These are phyloP conservation scores for Diplodia sapinea DNA, from an alignment of 2,329 filamentous ascomycete genomes.

Conservation along the genomic window DNA sequence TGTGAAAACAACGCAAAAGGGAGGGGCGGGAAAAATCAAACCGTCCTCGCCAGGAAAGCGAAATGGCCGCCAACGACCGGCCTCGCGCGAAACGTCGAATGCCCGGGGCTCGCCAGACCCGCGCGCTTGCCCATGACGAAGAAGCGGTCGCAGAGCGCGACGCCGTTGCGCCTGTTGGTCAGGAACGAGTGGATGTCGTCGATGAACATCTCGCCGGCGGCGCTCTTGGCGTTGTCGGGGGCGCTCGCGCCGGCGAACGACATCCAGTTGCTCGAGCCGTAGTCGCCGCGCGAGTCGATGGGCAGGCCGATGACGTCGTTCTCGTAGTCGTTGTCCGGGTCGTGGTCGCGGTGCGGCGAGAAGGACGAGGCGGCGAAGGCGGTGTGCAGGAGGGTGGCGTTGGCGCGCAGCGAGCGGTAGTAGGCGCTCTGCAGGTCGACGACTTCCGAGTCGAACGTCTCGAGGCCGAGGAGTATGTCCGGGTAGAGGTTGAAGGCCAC, in stretches of 20 bases:
- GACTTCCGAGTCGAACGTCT: conserved; percentile 46
- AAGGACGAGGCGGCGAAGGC: neutral
- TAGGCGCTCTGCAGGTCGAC: conserved; percentile 47
- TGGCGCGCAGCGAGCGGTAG: conserved; percentile 44
- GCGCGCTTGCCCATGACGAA: conserved; percentile 41
- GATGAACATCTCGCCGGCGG: conserved; percentile 40
- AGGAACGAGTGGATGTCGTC: conserved; percentile 51
- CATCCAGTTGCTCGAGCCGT: conserved; percentile 54
- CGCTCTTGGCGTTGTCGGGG: neutral
- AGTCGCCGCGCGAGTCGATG: conserved; percentile 47
- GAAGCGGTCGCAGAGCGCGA: conserved; percentile 53
- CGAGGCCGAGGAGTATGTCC: conserved; percentile 48
- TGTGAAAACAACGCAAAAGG: too few relatives aligned
- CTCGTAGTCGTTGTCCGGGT: conserved; percentile 31
- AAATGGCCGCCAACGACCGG: conserved; percentile 54
- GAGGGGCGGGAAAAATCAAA: neutral
- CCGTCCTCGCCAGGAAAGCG: conserved; percentile 48
- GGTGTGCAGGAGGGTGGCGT: conserved; percentile 33
- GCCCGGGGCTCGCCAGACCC: conserved; percentile 35
- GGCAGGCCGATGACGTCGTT: conserved; percentile 37
- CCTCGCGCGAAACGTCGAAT: conserved; percentile 45
- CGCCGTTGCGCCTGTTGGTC: conserved; percentile 49
- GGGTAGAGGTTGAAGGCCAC: conserved; percentile 52
- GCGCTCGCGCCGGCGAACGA: conserved; percentile 47
- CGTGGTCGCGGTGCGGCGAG: neutral